Percentiles rank a stretch among this genome's conserved stretches.
phyloP scores from a whole-genome alignment of 192 early-diverging fungal genomes.

The Pilobolus umbonatus region DNA sequence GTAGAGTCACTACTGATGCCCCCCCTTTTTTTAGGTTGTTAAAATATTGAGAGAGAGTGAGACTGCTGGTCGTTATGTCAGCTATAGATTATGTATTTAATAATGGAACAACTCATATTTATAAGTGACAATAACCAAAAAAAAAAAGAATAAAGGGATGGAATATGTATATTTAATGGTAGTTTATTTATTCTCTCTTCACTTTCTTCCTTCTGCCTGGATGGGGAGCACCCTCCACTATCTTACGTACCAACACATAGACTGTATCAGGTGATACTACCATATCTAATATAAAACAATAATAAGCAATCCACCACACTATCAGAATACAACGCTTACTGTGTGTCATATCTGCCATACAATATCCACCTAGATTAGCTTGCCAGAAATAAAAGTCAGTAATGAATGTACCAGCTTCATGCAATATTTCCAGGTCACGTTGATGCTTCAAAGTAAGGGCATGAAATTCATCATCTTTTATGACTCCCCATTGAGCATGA shows the following conservation, averaged over 20 bases:
- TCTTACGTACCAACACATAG: slow-evolving; percentile 25
- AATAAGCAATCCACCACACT: background rate
- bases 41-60: slow-evolving; percentile 93
- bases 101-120: background rate
- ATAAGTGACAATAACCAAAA: background rate
- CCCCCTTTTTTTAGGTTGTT: slow-evolving; percentile 58
- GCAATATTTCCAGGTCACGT: slow-evolving; percentile 37
- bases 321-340: slow-evolving; percentile 15
- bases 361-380: slow-evolving; percentile 33
- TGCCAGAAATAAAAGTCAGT: slow-evolving; percentile 36
- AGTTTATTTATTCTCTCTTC: background rate
- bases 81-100: slow-evolving; percentile 93
- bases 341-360: slow-evolving; percentile 36
- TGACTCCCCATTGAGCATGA: slow-evolving; percentile 34
- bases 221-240: slow-evolving; percentile 33
- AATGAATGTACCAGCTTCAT: slow-evolving; percentile 17
- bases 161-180: background rate
- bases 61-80: slow-evolving; percentile 96
- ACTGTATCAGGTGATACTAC: slow-evolving; percentile 23
- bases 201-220: slow-evolving; percentile 28
- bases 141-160: background rate
- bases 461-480: slow-evolving; percentile 35
- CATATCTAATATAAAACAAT: slow-evolving; percentile 12
- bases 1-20: background rate
- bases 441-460: slow-evolving; percentile 32